Base-by-base conservation (phyloP, 129 eudicot species). In the Helianthus tuberosus region DNA sequence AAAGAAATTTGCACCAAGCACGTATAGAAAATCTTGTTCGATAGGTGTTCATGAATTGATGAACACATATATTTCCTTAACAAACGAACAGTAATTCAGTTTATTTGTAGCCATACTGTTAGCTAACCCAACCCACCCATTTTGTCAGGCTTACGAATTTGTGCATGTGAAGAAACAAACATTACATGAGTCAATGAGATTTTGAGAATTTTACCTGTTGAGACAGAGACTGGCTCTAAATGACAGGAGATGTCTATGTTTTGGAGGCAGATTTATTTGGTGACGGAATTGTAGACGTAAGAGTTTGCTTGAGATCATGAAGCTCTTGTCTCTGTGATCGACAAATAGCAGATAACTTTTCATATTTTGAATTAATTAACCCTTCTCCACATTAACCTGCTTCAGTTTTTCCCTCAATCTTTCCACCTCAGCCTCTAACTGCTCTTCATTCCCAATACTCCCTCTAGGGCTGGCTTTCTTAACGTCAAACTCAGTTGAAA, bases 291-390 rank as follows among this genome's bases (percentile, higher is more conserved):
- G 77, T 86, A 11, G 96, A 84, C 77, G 97, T 88, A 81, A 95
- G 82, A 71, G 90, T 81, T 81, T 89, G 92, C 80, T 95, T 95
- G 67, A 91, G 90, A 71, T 91, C 99, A 69, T 89, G 94, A 64
- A 95, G 82, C 86, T 95, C 99, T 68, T 91, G 99, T 63, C 99
- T 81, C 82, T 95, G 99, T 74, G 97, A 88, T 23, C 90, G 80
- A 69, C 99, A 95, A 71, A 95, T 91, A 46, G 95, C 90, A 44
- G 95, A 73, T 71, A 95, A 81, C 71, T 95, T 95, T 41, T 95
- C 97, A 75, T 86, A 95, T 66, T 91, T 95, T 39, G 99, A 80
- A 71, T 91, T 49, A 89, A 50, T 77, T 91, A 97, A 46, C 83
- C 84, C 79, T 95, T 95, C 79, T 95, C 99, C 43, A 72, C 23